Conservation (phyloP, 2,329 filamentous ascomycete species). For the Clonostachys rosea region DNA sequence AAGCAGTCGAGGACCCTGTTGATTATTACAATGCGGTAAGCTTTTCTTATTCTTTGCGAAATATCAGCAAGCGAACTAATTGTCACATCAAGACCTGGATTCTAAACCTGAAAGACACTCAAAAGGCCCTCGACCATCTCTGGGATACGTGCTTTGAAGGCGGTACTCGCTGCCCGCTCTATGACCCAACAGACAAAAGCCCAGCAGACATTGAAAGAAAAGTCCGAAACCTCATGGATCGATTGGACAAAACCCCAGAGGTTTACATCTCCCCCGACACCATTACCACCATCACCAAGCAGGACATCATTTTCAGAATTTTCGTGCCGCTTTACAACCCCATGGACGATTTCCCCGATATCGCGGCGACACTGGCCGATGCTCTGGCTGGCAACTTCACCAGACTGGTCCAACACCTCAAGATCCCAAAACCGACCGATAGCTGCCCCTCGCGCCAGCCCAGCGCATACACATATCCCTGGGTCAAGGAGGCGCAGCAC, state of each 20-base stretch:
- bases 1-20: slow-evolving; percentile 26
- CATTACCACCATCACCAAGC: slow-evolving; percentile 22
- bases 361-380: slow-evolving; percentile 7
- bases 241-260: slow-evolving; percentile 14
- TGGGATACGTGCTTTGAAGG: slow-evolving; percentile 27
- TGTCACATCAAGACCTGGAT: slow-evolving; percentile 20
- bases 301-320: slow-evolving; percentile 15
- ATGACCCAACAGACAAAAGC: slow-evolving; percentile 1
- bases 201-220: slow-evolving; percentile 20
- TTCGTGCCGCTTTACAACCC: background rate
- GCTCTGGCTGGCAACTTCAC: slow-evolving; percentile 2
- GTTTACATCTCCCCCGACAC: slow-evolving; percentile 6
- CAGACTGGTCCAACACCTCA: background rate
- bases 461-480: background rate
- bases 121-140: slow-evolving; percentile 23
- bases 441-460: background rate
- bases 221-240: slow-evolving; percentile 18
- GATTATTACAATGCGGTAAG: slow-evolving; percentile 23
- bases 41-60: slow-evolving; percentile 10
- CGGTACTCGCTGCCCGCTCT: slow-evolving; percentile 20
- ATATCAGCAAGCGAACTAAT: background rate
- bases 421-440: background rate
- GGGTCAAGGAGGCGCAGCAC: slow-evolving; percentile 10
- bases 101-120: slow-evolving; percentile 28
- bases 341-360: background rate